phyloP scores from a whole-genome alignment of 345 rosid genomes.

The Orychophragmus violaceus region DNA sequence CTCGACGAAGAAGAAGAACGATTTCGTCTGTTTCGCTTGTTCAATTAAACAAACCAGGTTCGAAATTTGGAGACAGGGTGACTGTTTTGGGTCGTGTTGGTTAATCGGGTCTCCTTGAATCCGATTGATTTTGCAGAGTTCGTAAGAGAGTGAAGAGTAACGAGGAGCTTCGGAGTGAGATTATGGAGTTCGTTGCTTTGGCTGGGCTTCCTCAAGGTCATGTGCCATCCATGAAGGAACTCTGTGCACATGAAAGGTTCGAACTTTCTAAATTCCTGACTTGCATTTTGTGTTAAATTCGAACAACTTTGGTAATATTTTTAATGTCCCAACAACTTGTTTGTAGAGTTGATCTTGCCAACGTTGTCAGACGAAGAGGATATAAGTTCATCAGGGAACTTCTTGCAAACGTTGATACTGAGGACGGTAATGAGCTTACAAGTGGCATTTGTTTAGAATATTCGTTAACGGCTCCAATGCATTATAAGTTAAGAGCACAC shows the following conservation, averaged over 20 bases:
- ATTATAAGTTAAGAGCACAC: neutral
- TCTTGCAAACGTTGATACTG: constrained; percentile 38
- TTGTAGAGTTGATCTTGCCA: constrained; percentile 77
- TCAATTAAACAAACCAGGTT: constrained; percentile 47
- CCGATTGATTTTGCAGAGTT: constrained; percentile 30
- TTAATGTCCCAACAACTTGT: constrained; percentile 4
- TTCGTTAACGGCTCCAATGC: constrained; percentile 39
- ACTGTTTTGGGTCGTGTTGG: neutral
- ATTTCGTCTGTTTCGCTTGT: constrained; percentile 36
- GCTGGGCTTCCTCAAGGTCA: constrained; percentile 63
- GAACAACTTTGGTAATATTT: neutral
- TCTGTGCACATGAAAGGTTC: constrained; percentile 75
- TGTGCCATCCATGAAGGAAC: constrained; percentile 79
- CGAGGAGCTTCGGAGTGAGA: constrained; percentile 62
- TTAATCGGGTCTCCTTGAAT: neutral
- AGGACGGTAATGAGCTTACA: constrained; percentile 25
- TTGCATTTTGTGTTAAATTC: neutral
- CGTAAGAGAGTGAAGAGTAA: constrained; percentile 70
- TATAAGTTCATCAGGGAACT: constrained; percentile 59
- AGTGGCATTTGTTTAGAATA: constrained; percentile 4
- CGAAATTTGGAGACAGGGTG: neutral
- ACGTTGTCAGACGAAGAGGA: constrained; percentile 85
- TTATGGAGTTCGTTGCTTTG: constrained; percentile 52
- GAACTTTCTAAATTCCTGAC: neutral
- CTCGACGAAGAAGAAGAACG: constrained; percentile 9